A percentile compares a stretch with the other conserved stretches of the same genome.
These are phyloP conservation scores for Penicillium sp. DNA, from an alignment of 2,329 filamentous ascomycete genomes.

Conservation along the genomic window DNA sequence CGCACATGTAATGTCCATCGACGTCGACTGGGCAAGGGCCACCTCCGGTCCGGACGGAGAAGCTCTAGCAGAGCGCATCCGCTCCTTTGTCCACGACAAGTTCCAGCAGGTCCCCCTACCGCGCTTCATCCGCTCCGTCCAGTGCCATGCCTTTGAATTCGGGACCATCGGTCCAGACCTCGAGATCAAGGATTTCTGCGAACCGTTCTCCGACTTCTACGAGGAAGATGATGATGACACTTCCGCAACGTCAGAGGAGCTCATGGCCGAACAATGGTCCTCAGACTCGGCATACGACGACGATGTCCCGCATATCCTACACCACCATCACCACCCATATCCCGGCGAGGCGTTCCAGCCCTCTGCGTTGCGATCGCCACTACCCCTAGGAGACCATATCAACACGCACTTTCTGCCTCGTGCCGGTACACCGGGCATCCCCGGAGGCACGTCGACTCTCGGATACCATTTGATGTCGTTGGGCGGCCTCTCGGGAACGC, in stretches of 20 bases:
- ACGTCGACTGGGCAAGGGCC: constrained; percentile 93
- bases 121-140: constrained; percentile 94
- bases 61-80: constrained; percentile 80
- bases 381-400: constrained; percentile 40
- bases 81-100: constrained; percentile 90
- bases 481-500: constrained; percentile 50
- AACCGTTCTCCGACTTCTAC: constrained; percentile 95
- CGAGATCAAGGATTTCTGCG: constrained; percentile 94
- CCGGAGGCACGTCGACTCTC: constrained; percentile 52
- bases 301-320: constrained; percentile 27
- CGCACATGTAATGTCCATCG: constrained; percentile 78
- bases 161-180: constrained; percentile 79
- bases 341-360: constrained; percentile 32
- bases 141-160: constrained; percentile 92
- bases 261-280: constrained; percentile 29
- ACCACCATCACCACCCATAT: constrained; percentile 30
- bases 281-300: constrained; percentile 33
- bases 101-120: constrained; percentile 91
- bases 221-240: constrained; percentile 65
- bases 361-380: constrained; percentile 38
- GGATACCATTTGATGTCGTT: constrained; percentile 52
- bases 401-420: constrained; percentile 47
- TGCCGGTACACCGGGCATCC: constrained; percentile 50
- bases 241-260: constrained; percentile 40
- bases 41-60: constrained; percentile 86